Base-by-base conservation (phyloP, 192 early-diverging fungal species). In the Podila epigama region DNA sequence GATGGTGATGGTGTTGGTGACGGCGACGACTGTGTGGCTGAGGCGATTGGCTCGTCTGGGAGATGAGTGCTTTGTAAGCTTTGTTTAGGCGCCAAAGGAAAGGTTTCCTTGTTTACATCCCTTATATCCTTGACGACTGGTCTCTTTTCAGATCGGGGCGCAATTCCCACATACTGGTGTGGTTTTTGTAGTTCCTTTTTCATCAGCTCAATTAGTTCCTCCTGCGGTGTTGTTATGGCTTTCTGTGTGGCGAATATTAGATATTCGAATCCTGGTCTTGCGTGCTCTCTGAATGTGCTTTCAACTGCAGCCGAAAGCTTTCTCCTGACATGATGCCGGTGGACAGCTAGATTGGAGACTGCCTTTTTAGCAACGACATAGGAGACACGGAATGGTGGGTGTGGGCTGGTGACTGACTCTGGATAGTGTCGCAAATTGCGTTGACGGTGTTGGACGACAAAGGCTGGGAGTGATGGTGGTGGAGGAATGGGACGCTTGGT, bases 251-350 rank as follows among this genome's bases (percentile, higher is more conserved):
- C 65, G 20, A 77, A 77, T 5, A 77, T 54, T 31, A 77, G 48
- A 27, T 51, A 77, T 28, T 77, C 73, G 22, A 59, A 60, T 13
- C 73, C 73, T n/a, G 41, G 60, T 13, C 73, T 44, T 15, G 73
- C 73, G 36, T 77, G 60, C 2, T 62, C 55, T 8, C 61, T 66
- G 35, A 77, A 77, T 18, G 55, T 54, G 44, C n/a, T 35, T 28
- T 77, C 73, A 0, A 59, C 66, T 22, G 73, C 73, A 11, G 73
- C 73, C 2, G 65, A 22, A 1, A 77, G 40, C 33, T 77, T 77
- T 32, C 68, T 77, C 29, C 66, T 50, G 8, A 27, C 48, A 12
- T 64, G 39, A 25, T 77, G 68, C 0, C 73, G 60, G 27, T 77
- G 65, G 5, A 51, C 6, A 1, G 73, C 59, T 31, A 60, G 41